Evolutionary conservation across 2,329 filamentous ascomycete genomes (phyloP).

Genomic region (Juglanconis oblonga): DNA sequence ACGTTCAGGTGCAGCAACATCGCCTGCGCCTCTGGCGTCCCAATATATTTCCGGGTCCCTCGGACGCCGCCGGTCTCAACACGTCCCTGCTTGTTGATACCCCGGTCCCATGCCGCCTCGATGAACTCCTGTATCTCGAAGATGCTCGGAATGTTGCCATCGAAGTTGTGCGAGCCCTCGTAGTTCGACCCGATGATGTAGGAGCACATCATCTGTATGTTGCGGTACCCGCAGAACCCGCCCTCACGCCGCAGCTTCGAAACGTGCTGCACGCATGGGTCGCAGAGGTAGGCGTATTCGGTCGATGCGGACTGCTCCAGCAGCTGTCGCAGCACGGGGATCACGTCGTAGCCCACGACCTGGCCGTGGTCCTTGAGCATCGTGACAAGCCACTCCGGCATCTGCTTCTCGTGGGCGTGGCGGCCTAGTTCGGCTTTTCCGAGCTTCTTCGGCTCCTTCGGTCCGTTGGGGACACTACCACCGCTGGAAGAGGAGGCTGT

Average conservation of each 20-base stretch:
- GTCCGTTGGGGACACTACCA: neutral
- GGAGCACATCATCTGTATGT: conserved; percentile 87
- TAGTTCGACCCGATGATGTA: conserved; percentile 64
- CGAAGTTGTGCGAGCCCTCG: conserved; percentile 59
- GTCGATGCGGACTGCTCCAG: conserved; percentile 64
- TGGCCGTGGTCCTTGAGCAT: conserved; percentile 60
- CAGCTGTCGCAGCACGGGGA: conserved; percentile 61
- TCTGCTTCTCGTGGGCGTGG: conserved; percentile 69
- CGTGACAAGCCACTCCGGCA: conserved; percentile 67
- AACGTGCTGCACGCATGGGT: conserved; percentile 71
- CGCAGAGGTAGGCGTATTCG: conserved; percentile 74
- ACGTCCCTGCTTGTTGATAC: conserved; percentile 72
- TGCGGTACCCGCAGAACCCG: conserved; percentile 92
- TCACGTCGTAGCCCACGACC: conserved; percentile 54
- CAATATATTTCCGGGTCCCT: conserved; percentile 93
- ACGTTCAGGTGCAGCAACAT: conserved; percentile 70
- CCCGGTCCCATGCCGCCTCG: conserved; percentile 82
- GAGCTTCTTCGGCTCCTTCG: conserved; percentile 15
- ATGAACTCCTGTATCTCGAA: conserved; percentile 83
- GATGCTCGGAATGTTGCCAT: conserved; percentile 66
- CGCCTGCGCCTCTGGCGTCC: conserved; percentile 86
- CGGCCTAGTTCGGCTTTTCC: conserved; percentile 65
- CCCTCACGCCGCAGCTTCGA: conserved; percentile 81
- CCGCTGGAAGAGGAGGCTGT: neutral
- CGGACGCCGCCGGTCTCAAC: conserved; percentile 82